phyloP scores from a whole-genome alignment of 2,329 filamentous ascomycete genomes.

The Hypoxylon sp. region DNA sequence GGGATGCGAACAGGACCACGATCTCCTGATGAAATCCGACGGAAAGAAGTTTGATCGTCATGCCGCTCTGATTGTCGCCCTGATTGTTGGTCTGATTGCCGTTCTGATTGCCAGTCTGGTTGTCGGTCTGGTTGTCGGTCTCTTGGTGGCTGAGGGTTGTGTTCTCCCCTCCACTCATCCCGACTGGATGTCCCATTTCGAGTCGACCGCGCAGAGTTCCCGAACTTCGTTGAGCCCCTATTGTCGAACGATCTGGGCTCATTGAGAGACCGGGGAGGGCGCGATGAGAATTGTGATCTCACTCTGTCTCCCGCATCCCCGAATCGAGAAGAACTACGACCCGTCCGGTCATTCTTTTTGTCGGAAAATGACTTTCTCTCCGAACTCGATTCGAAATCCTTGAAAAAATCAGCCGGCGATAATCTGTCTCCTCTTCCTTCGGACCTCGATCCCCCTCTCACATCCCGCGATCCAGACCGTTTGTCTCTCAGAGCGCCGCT shows the following conservation, averaged over 20 bases:
- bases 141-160: slow-evolving; percentile 1
- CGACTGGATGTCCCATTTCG: background rate
- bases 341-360: background rate
- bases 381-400: slow-evolving; percentile 27
- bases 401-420: slow-evolving; percentile 31
- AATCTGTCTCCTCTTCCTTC: slow-evolving; percentile 11
- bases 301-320: background rate
- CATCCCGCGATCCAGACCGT: slow-evolving; percentile 27
- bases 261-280: background rate
- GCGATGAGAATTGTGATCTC: background rate
- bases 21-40: slow-evolving; percentile 30
- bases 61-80: too few relatives aligned
- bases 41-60: slow-evolving; percentile 23
- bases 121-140: slow-evolving; percentile 21
- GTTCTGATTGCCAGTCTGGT: too few relatives aligned
- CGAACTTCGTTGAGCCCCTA: background rate
- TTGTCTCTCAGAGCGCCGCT: slow-evolving; percentile 57
- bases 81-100: too few relatives aligned
- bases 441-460: background rate
- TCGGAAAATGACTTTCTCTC: background rate
- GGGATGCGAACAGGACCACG: slow-evolving; percentile 55
- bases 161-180: background rate
- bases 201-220: background rate
- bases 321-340: background rate
- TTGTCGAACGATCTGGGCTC: background rate